These are phyloP conservation scores for Aspergillus felis DNA, from an alignment of 2,329 filamentous ascomycete genomes.

Conservation along the genomic window DNA sequence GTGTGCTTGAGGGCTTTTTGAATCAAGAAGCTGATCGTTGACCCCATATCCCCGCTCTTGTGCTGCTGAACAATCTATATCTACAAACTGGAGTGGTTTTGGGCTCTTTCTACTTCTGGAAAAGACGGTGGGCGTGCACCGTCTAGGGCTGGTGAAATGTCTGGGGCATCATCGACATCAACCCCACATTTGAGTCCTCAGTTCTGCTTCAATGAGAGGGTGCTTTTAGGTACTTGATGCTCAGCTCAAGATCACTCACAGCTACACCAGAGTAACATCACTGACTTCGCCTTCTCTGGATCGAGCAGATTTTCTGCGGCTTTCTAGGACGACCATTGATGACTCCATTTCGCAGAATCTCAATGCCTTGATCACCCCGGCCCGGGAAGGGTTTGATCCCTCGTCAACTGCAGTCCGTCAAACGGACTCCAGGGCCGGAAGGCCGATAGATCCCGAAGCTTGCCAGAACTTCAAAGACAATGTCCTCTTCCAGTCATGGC, in stretches of 20 bases:
- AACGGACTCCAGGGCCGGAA: conserved; percentile 46
- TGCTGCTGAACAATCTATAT: neutral
- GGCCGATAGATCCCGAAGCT: conserved; percentile 56
- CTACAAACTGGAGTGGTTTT: conserved; percentile 41
- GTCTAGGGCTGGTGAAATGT: conserved; percentile 32
- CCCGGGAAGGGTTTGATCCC: conserved; percentile 70
- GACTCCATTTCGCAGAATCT: conserved; percentile 92
- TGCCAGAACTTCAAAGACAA: conserved; percentile 71
- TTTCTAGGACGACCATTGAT: conserved; percentile 80
- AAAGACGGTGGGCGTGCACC: conserved; percentile 20
- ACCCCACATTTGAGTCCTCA: conserved; percentile 62
- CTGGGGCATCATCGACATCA: conserved; percentile 33
- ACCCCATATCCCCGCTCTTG: neutral
- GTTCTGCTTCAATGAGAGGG: conserved; percentile 71
- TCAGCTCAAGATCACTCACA: neutral
- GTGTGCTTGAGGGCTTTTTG: neutral
- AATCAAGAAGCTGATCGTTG: neutral
- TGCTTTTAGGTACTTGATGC: conserved; percentile 58
- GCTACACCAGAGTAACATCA: neutral
- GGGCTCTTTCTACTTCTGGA: conserved; percentile 23
- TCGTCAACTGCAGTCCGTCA: conserved; percentile 65
- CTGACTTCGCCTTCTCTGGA: conserved; percentile 6
- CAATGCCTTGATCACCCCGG: conserved; percentile 79
- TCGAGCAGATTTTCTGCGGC: conserved; percentile 74
- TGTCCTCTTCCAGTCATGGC: conserved; percentile 86